Base-by-base conservation (phyloP, 2,329 filamentous ascomycete genomes). In the Mycocentrospora acerina region DNA sequence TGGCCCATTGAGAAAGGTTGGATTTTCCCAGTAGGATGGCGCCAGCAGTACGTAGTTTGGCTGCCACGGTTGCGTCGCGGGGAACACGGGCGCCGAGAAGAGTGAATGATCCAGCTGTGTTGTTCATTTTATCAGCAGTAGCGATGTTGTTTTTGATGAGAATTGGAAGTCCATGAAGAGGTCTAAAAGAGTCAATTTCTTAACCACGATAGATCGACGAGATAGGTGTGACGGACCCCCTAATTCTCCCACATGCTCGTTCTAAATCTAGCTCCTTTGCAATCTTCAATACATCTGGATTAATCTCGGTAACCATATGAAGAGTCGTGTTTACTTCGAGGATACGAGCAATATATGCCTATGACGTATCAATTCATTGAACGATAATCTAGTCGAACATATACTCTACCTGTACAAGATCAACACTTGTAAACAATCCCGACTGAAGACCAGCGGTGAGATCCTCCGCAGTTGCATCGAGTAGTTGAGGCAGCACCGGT, bases 111-210 rank as follows among this genome's bases (percentile, higher is more conserved):
- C 83, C 83, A 3, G 82, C 71, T 1, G 78, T 81, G 46, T 79
- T 85, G 53, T 81, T 76, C 79, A 85, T 82, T 42, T 71, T 60
- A 55, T 85, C 81, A 2, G 66, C 59, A 0, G 82, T 85, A 11
- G 77, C 81, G 32, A 86, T 83, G 55, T 82, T 84, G 64, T 83
- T 78, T 60, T 86, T 86, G 65, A 86, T 71, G 4, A 85, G 64
- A 16, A 86, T 76, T 0, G 82, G 83, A 4, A 86, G 73, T 5
- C 83, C 82, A 55, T 86, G 81, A 0, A 85, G 68, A 2, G 79
- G 79, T 1, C 75, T 72, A 34, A 1, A 11, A 13, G 10, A 4
- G 22, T 53, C 14, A 49, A 40, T 19, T 27, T 37, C 25, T 29
- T 8, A 22, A 15, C 15, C 29, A 17, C 11, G 9, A 22, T 13